Percentiles rank a stretch among this genome's conserved stretches.
Conservation (phyloP, 1,284 basidiomycete genomes). For the Caloboletus firmus region DNA sequence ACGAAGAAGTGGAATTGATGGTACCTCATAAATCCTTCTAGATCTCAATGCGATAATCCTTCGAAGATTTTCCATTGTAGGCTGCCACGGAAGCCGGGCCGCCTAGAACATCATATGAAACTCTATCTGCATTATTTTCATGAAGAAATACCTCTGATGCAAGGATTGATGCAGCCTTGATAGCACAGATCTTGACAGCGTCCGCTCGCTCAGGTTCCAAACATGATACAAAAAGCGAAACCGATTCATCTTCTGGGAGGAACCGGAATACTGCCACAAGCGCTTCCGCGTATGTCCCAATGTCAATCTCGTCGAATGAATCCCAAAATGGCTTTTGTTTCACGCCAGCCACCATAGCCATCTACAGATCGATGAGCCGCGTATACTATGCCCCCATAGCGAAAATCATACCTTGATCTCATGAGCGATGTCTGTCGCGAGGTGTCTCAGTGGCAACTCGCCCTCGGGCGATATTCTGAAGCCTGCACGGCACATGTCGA, state of each 20-base stretch:
- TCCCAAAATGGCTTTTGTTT: conserved; percentile 71
- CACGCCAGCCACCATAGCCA: conserved; percentile 47
- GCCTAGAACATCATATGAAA: conserved; percentile 40
- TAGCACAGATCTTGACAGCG: conserved; percentile 74
- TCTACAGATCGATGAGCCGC: conserved; percentile 33
- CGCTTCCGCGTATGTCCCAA: conserved; percentile 76
- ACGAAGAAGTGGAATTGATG: conserved; percentile 10
- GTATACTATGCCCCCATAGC: neutral
- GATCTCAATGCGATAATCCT: conserved; percentile 48
- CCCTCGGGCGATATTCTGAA: conserved; percentile 63
- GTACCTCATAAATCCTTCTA: conserved; percentile 56
- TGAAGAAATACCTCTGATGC: conserved; percentile 30
- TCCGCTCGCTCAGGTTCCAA: conserved; percentile 76
- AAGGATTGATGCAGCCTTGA: conserved; percentile 54
- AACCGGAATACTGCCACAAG: conserved; percentile 73
- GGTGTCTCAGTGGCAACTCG: conserved; percentile 67
- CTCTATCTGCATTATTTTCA: neutral
- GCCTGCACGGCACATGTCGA: conserved; percentile 83
- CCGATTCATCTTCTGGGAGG: conserved; percentile 58
- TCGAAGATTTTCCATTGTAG: conserved; percentile 48
- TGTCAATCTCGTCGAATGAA: conserved; percentile 67
- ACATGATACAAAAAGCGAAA: conserved; percentile 60
- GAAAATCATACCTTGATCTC: conserved; percentile 64
- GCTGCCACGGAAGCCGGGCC: conserved; percentile 58
- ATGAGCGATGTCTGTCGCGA: conserved; percentile 74